Percentiles rank a stretch among this genome's conserved stretches.
Evolutionary conservation across 1,139 yeast species (phyloP).

Genomic region (Hyphopichia fennica): DNA sequence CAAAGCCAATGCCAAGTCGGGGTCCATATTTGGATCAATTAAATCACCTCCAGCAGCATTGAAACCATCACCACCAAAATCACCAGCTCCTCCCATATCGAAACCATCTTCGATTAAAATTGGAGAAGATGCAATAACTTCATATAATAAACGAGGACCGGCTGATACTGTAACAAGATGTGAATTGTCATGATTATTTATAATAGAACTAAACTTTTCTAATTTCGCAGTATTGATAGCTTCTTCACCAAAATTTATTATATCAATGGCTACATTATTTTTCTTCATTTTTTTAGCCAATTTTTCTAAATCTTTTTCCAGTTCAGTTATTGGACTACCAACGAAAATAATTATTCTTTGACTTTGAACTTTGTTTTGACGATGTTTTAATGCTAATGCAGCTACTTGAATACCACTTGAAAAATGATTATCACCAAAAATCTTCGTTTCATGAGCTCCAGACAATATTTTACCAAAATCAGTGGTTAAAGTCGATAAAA

Average conservation of each 20-base stretch:
- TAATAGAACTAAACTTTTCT: slow-evolving; percentile 76
- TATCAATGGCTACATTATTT: slow-evolving; percentile 86
- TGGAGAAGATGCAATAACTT: slow-evolving; percentile 68
- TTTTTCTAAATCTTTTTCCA: slow-evolving; percentile 71
- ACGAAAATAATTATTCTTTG: slow-evolving; percentile 90
- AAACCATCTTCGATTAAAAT: slow-evolving; percentile 61
- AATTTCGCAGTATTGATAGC: slow-evolving; percentile 72
- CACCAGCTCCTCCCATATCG: slow-evolving; percentile 47
- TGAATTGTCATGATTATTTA: slow-evolving; percentile 72
- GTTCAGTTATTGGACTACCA: slow-evolving; percentile 79
- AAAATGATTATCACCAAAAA: slow-evolving; percentile 68
- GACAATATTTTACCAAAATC: slow-evolving; percentile 85
- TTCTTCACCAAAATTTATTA: slow-evolving; percentile 92
- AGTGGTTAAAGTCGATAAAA: slow-evolving; percentile 81
- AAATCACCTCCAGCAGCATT: slow-evolving; percentile 56
- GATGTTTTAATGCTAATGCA: slow-evolving; percentile 93
- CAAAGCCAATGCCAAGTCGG: slow-evolving; percentile 93
- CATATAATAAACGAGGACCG: slow-evolving; percentile 78
- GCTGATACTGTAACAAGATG: slow-evolving; percentile 89
- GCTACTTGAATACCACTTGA: slow-evolving; percentile 93
- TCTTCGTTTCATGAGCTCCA: slow-evolving; percentile 83
- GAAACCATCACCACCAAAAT: slow-evolving; percentile 41
- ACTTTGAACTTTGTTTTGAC: slow-evolving; percentile 90
- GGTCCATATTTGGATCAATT: slow-evolving; percentile 91
- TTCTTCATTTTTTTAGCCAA: slow-evolving; percentile 93